phyloP scores from a whole-genome alignment of 208 protist genomes.

The Crithidia sp. region DNA sequence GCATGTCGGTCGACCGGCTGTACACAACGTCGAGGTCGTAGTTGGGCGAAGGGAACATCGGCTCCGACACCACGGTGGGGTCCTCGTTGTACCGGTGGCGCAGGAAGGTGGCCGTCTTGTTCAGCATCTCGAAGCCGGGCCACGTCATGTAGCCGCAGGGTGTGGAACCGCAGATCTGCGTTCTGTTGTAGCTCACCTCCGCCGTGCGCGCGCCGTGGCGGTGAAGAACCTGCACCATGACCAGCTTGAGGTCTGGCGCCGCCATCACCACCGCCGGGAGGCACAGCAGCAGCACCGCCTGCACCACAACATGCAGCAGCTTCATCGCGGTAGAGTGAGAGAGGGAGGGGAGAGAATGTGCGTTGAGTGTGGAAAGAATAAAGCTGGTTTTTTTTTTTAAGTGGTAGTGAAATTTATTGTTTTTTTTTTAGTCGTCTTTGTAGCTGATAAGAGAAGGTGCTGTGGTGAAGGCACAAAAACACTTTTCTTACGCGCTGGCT shows the following conservation, averaged over 20 bases:
- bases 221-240: slow-evolving; percentile 50
- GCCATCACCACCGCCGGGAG: not conserved
- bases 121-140: slow-evolving; percentile 35
- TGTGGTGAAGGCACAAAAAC: not conserved
- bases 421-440: no score
- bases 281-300: slow-evolving; percentile 4
- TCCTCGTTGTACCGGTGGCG: slow-evolving; percentile 46
- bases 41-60: slow-evolving; percentile 30
- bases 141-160: slow-evolving; percentile 54
- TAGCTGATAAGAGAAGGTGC: no score
- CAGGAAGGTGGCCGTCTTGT: slow-evolving; percentile 40
- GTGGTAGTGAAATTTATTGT: no score
- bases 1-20: slow-evolving; percentile 48
- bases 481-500: not conserved
- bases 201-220: slow-evolving; percentile 50
- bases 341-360: no score
- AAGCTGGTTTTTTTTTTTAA: no score
- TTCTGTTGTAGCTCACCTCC: slow-evolving; percentile 30
- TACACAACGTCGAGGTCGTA: slow-evolving; percentile 53
- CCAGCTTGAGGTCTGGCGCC: slow-evolving; percentile 18
- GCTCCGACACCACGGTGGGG: slow-evolving; percentile 19
- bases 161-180: slow-evolving; percentile 32
- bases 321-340: slow-evolving; percentile 6
- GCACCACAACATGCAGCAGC: not conserved
- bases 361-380: no score